Conservation (phyloP, 2,329 filamentous ascomycete genomes). For the Tolypocladium amazonense region DNA sequence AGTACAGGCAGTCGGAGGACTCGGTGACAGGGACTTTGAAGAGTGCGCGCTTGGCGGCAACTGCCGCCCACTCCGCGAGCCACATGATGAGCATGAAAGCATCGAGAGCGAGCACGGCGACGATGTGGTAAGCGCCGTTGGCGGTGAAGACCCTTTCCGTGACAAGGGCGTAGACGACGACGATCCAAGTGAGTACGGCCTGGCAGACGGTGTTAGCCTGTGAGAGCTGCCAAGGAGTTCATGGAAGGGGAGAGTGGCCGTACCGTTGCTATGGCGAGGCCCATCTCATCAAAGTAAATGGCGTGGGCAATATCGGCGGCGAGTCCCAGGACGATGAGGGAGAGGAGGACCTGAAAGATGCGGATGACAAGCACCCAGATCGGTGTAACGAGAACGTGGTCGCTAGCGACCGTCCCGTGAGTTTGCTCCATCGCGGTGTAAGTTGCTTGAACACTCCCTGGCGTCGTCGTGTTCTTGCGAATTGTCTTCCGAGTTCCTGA, state of each 20-base stretch:
- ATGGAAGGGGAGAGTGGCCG: slow-evolving; percentile 6
- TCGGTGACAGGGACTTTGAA: slow-evolving; percentile 26
- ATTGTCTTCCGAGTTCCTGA: neutral
- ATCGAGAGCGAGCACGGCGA: slow-evolving; percentile 33
- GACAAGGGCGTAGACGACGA: slow-evolving; percentile 28
- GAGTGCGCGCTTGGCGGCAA: slow-evolving; percentile 25
- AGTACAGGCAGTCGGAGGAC: slow-evolving; percentile 23
- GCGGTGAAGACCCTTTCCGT: slow-evolving; percentile 27
- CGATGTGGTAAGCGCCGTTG: slow-evolving; percentile 28
- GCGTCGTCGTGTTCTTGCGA: neutral
- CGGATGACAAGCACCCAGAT: slow-evolving; percentile 31
- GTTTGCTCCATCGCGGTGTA: slow-evolving; percentile 9
- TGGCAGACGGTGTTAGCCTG: slow-evolving; percentile 11
- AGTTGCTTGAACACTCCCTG: neutral
- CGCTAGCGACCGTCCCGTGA: slow-evolving; percentile 3
- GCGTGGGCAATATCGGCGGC: slow-evolving; percentile 29
- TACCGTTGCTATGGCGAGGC: slow-evolving; percentile 31
- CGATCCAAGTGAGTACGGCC: slow-evolving; percentile 35
- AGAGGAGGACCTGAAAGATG: slow-evolving; percentile 28
- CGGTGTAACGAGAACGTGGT: slow-evolving; percentile 28
- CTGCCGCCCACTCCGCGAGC: slow-evolving; percentile 31
- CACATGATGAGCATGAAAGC: slow-evolving; percentile 34
- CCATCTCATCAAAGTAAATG: slow-evolving; percentile 26
- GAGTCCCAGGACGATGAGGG: slow-evolving; percentile 31
- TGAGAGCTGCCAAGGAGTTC: too few relatives aligned